Percentiles rank a stretch among this genome's conserved stretches.
Evolutionary conservation across 78 protist genomes (phyloP).

Genomic region (Chrysochromulina tobinii): DNA sequence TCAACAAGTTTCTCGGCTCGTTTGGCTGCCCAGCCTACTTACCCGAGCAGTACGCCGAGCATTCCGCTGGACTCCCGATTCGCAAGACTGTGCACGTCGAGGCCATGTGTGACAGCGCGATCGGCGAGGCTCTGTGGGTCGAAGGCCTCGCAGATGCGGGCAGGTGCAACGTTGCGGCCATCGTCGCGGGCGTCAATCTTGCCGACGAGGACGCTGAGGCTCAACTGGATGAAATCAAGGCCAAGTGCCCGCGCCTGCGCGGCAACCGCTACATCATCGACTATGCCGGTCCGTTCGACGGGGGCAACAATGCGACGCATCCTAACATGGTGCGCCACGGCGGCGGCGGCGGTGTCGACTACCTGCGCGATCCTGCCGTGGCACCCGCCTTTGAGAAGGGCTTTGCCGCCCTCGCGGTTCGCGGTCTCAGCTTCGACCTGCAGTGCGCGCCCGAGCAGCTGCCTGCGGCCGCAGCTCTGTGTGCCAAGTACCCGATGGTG

Average conservation of each 20-base stretch:
- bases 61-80: neutral
- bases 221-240: neutral
- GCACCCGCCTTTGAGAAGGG: neutral
- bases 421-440: neutral
- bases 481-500: neutral
- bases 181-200: neutral
- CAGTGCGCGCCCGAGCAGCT: neutral
- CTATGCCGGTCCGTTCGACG: neutral
- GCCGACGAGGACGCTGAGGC: neutral
- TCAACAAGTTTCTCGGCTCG: neutral
- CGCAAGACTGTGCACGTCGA: neutral
- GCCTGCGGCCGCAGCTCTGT: neutral
- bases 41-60: neutral
- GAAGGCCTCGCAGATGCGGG: neutral
- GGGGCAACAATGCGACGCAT: neutral
- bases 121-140: neutral
- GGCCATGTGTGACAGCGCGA: neutral
- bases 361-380: neutral
- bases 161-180: neutral
- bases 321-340: neutral
- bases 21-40: neutral
- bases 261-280: neutral
- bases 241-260: neutral
- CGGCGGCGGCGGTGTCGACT: neutral
- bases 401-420: neutral